Percentiles rank a stretch among this genome's conserved stretches.
phyloP scores from a whole-genome alignment of 768 basidiomycete genomes.

The Sarcodon sp. region DNA sequence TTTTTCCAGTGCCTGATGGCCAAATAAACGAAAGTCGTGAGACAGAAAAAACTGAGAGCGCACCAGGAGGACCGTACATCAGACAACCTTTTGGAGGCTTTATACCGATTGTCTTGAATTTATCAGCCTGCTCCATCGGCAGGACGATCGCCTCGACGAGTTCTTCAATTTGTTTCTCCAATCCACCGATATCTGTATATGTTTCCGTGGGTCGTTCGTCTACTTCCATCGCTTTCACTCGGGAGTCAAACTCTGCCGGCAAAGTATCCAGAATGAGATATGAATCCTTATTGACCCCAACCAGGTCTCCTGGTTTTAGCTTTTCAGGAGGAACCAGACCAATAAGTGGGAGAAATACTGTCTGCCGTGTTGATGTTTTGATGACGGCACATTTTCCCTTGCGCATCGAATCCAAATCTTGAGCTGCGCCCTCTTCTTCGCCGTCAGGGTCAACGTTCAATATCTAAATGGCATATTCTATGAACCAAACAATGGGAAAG shows the following conservation, averaged over 20 bases:
- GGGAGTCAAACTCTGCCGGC: constrained; percentile 93
- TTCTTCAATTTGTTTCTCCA: constrained; percentile 99
- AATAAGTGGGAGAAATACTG: constrained; percentile 95
- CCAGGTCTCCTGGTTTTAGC: constrained; percentile 85
- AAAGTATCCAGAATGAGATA: constrained; percentile 93
- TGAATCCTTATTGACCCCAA: constrained; percentile 99
- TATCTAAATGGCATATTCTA: constrained; percentile 39
- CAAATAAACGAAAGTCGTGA: neutral
- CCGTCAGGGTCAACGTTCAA: constrained; percentile 88
- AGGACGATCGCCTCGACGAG: constrained; percentile 95
- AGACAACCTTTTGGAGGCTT: constrained; percentile 94
- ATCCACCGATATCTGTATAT: constrained; percentile 93
- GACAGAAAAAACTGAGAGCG: constrained; percentile 3
- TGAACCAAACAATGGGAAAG: neutral
- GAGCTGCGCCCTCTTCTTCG: constrained; percentile 92
- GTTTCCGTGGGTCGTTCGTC: constrained; percentile 96
- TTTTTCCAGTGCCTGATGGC: constrained; percentile 81
- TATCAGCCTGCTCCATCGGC: constrained; percentile 97
- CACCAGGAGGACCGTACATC: constrained; percentile 98
- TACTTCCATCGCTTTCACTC: constrained; percentile 99
- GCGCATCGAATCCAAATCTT: constrained; percentile 90
- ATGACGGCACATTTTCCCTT: constrained; percentile 98
- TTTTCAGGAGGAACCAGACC: constrained; percentile 91
- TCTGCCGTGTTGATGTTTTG: constrained; percentile 97
- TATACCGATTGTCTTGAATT: constrained; percentile 97